Evolutionary conservation across 805 yeast genomes (phyloP).

Genomic region (Candida koratica): DNA sequence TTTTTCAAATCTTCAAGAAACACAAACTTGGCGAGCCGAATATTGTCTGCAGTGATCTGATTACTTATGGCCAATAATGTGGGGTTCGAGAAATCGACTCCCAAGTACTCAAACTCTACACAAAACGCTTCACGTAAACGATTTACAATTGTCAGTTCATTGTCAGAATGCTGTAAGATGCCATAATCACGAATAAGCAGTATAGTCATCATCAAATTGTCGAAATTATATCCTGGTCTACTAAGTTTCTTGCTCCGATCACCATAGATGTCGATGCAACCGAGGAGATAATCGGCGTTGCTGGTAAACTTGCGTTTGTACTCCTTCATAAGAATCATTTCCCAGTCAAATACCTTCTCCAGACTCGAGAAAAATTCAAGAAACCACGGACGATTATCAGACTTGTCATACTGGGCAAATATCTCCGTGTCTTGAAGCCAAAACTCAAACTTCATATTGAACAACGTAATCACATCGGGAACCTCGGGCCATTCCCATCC

Average conservation of each 20-base stretch:
- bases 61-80: neutral
- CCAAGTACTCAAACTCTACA: slow-evolving; percentile 9
- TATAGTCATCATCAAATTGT: neutral
- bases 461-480: slow-evolving; percentile 2
- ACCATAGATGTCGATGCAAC: slow-evolving; percentile 5
- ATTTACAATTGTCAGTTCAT: neutral
- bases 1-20: slow-evolving; percentile 8
- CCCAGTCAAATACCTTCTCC: slow-evolving; percentile 10
- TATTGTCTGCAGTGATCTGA: slow-evolving; percentile 8
- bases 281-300: slow-evolving; percentile 6
- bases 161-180: neutral
- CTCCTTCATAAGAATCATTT: slow-evolving; percentile 2
- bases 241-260: slow-evolving; percentile 1
- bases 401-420: neutral
- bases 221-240: slow-evolving; percentile 9
- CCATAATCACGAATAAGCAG: neutral
- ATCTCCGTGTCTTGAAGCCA: slow-evolving; percentile 9
- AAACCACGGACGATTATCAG: neutral
- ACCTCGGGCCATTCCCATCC: neutral
- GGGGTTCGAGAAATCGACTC: neutral
- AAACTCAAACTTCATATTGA: slow-evolving; percentile 10
- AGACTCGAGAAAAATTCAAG: neutral
- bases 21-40: neutral
- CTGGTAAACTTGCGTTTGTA: slow-evolving; percentile 5
- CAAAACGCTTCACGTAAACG: neutral